These are phyloP conservation scores for Aspergillus panamensis DNA, from an alignment of 495 filamentous ascomycete genomes.

Conservation along the genomic window DNA sequence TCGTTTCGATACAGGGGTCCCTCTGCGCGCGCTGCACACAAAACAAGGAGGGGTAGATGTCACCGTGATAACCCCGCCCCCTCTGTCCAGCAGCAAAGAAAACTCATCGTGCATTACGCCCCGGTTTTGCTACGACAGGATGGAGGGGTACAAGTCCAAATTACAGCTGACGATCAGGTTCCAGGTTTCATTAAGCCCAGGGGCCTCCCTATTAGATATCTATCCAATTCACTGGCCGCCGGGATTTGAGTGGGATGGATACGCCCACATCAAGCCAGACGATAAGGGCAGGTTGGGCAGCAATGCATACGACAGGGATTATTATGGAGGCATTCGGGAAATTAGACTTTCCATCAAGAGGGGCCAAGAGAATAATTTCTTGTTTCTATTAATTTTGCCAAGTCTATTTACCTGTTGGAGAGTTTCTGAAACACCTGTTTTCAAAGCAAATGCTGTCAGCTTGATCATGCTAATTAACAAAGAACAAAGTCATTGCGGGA, in stretches of 20 bases:
- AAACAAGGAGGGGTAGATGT: conserved; percentile 8
- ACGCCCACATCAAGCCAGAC: background rate
- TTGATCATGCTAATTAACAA: background rate
- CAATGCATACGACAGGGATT: conserved; percentile 32
- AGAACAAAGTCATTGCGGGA: background rate
- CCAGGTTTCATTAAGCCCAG: background rate
- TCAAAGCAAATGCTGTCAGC: background rate
- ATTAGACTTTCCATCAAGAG: conserved; percentile 8
- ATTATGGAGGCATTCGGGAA: conserved; percentile 14
- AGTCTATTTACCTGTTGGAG: background rate
- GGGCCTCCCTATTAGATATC: background rate
- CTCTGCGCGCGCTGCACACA: conserved; percentile 6
- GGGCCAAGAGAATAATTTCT: conserved; percentile 8
- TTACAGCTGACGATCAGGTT: background rate
- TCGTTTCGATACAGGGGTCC: conserved; percentile 14
- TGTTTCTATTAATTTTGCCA: conserved; percentile 11
- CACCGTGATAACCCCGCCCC: conserved; percentile 6
- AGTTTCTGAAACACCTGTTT: conserved; percentile 10
- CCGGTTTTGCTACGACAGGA: background rate
- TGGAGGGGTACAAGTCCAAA: background rate
- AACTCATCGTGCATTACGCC: conserved; percentile 1
- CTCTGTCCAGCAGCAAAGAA: background rate
- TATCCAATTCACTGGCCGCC: background rate
- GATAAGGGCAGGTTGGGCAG: conserved; percentile 41
- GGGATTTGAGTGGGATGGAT: background rate